Conservation (phyloP, 768 basidiomycete genomes). For the Trametopsis cervina region DNA sequence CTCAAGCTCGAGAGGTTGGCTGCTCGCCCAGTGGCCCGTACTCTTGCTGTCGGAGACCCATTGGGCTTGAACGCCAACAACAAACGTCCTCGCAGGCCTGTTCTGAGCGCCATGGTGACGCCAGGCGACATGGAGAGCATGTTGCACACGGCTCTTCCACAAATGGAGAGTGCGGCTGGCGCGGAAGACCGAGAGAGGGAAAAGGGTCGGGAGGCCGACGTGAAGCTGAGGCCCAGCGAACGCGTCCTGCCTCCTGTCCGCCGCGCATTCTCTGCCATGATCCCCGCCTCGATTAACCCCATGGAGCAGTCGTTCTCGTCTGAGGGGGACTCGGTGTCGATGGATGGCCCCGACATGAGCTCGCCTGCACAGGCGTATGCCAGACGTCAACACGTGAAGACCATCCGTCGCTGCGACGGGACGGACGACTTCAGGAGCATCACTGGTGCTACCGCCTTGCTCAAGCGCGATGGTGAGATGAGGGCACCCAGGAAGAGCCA, state of each 20-base stretch:
- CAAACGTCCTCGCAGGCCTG: slow-evolving; percentile 61
- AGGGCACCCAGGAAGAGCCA: slow-evolving; percentile 29
- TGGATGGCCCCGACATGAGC: slow-evolving; percentile 48
- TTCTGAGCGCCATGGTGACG: slow-evolving; percentile 55
- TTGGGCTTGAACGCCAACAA: slow-evolving; percentile 34
- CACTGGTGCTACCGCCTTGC: slow-evolving; percentile 56
- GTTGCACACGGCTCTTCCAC: slow-evolving; percentile 37
- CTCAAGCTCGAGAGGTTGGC: slow-evolving; percentile 39
- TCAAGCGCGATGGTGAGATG: slow-evolving; percentile 30
- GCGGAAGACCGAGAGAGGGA: background rate
- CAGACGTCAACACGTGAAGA: slow-evolving; percentile 69
- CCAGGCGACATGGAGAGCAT: slow-evolving; percentile 32
- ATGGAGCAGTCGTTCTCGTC: slow-evolving; percentile 37
- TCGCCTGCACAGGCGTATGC: slow-evolving; percentile 80
- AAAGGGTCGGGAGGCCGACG: slow-evolving; percentile 11
- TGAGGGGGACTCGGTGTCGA: background rate
- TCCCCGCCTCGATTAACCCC: slow-evolving; percentile 28
- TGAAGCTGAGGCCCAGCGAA: slow-evolving; percentile 3
- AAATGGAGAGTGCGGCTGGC: slow-evolving; percentile 19
- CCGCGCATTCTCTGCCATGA: slow-evolving; percentile 71
- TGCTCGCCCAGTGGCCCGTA: slow-evolving; percentile 45
- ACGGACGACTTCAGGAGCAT: slow-evolving; percentile 74
- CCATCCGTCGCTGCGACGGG: slow-evolving; percentile 73
- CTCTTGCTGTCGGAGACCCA: slow-evolving; percentile 39
- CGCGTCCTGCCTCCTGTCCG: slow-evolving; percentile 44